phyloP scores from a whole-genome alignment of 257 asterid genomes.

The Nicotiana obtusifolia region DNA sequence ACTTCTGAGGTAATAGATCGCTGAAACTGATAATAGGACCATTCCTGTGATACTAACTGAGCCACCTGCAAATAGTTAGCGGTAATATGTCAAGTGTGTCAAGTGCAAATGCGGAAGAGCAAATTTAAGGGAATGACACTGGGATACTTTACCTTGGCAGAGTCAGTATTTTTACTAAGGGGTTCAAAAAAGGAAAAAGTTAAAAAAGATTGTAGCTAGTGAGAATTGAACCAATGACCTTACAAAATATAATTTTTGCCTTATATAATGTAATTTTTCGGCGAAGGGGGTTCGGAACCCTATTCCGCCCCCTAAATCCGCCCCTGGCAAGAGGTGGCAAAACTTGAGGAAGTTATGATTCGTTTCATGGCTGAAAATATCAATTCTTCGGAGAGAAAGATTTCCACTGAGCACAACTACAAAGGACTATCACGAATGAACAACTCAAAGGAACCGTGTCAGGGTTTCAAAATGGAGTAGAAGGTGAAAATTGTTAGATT shows the following conservation, averaged over 20 bases:
- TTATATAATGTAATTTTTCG: too few species aligned
- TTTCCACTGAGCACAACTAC: neutral
- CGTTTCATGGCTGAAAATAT: neutral
- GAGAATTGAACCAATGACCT: too few species aligned
- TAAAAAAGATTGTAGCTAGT: too few species aligned
- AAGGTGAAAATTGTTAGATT: neutral
- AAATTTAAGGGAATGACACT: neutral
- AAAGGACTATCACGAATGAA: neutral
- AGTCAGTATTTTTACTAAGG: too few species aligned
- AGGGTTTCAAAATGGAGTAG: neutral
- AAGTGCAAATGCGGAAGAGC: neutral
- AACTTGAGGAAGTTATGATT: neutral
- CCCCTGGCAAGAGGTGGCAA: neutral
- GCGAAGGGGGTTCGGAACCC: too few species aligned
- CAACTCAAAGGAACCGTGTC: neutral
- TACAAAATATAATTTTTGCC: too few species aligned
- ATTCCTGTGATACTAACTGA: slow-evolving; percentile 8
- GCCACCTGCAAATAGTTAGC: slow-evolving; percentile 25
- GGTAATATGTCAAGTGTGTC: neutral
- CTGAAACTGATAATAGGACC: slow-evolving; percentile 1
- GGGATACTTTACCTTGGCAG: neutral
- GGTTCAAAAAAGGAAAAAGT: too few species aligned
- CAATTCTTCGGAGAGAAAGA: neutral
- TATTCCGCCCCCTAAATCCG: too few species aligned
- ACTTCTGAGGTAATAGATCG: slow-evolving; percentile 16